phyloP scores from a whole-genome alignment of 2,329 filamentous ascomycete species.

The Claviceps africana region DNA sequence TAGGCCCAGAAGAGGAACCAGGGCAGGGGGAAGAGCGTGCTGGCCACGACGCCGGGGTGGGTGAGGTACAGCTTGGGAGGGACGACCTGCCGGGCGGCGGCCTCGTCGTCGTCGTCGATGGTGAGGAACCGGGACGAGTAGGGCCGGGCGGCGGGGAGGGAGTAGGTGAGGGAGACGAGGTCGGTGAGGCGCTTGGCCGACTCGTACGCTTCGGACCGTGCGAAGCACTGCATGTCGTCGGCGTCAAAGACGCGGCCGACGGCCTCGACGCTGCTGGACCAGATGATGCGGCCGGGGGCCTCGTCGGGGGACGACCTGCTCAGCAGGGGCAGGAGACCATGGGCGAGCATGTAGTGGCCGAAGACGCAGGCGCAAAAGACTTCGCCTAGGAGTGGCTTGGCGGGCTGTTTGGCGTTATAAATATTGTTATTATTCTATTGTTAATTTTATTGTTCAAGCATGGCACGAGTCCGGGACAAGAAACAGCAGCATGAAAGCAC shows the following conservation, averaged over 20 bases:
- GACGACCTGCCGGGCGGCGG: conserved; percentile 6
- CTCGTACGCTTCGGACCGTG: conserved; percentile 58
- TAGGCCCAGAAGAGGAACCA: conserved; percentile 58
- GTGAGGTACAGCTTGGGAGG: conserved; percentile 57
- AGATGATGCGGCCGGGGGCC: conserved; percentile 57
- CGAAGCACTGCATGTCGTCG: conserved; percentile 64
- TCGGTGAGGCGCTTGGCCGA: conserved; percentile 79
- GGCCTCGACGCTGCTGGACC: conserved; percentile 75
- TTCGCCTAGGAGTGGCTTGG: conserved; percentile 51
- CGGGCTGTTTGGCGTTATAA: too few species aligned
- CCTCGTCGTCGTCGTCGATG: conserved; percentile 10
- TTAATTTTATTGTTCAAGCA: too few species aligned
- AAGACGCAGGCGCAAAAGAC: conserved; percentile 90
- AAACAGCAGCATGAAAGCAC: background rate
- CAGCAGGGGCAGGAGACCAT: conserved; percentile 66
- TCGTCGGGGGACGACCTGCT: conserved; percentile 28
- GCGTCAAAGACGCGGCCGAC: conserved; percentile 36
- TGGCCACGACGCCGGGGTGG: conserved; percentile 79
- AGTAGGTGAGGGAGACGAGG: conserved; percentile 59
- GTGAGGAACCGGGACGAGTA: conserved; percentile 45
- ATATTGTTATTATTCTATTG: too few species aligned
- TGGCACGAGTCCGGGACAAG: too few species aligned
- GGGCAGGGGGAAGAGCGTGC: conserved; percentile 63
- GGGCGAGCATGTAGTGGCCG: conserved; percentile 81
- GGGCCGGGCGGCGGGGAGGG: conserved; percentile 47